Percentiles rank a stretch among this genome's conserved stretches.
phyloP scores from a whole-genome alignment of 257 asterid species.

The Striga asiatica region DNA sequence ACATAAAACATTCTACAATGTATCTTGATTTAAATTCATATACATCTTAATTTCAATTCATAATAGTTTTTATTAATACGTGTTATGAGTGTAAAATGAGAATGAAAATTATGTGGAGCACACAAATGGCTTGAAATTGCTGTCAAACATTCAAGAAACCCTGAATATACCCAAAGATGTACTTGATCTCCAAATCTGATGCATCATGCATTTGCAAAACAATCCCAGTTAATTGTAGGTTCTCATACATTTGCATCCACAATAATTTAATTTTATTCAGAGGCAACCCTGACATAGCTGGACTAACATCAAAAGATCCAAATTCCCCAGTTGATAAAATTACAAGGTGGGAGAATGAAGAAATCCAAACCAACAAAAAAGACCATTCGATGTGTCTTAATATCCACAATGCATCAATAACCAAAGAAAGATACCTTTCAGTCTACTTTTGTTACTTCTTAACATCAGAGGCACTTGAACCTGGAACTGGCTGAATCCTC shows the following conservation, averaged over 20 bases:
- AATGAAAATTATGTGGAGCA: no score
- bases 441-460: slow-evolving; percentile 27
- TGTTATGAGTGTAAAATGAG: no score
- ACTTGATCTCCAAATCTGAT: neutral
- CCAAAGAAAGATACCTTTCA: neutral
- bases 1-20: no score
- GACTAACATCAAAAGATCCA: neutral
- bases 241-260: neutral
- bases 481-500: slow-evolving; percentile 69
- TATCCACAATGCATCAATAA: slow-evolving; percentile 1
- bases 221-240: neutral
- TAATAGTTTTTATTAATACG: no score
- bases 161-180: neutral
- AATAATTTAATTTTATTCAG: neutral
- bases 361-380: slow-evolving; percentile 3
- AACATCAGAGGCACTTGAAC: slow-evolving; percentile 24
- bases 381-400: neutral
- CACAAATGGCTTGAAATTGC: no score
- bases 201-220: neutral
- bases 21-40: no score
- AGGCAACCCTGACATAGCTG: neutral
- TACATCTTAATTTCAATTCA: no score
- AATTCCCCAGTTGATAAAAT: neutral
- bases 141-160: neutral
- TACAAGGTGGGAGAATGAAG: neutral